These are phyloP conservation scores for Trametes cingulata DNA, from an alignment of 768 basidiomycete species.

Conservation along the genomic window DNA sequence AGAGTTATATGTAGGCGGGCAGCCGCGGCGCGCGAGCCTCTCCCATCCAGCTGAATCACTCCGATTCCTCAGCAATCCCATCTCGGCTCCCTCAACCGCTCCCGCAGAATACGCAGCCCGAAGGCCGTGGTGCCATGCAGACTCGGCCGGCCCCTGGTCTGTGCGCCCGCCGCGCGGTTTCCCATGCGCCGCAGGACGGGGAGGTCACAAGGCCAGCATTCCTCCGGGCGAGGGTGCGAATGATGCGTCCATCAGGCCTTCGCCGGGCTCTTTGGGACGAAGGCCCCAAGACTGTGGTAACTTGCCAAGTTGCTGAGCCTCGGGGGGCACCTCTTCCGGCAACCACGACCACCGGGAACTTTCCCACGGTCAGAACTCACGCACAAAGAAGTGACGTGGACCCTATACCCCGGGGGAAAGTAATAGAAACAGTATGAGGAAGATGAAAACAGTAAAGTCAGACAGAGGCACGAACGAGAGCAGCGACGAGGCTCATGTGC, in stretches of 20 bases:
- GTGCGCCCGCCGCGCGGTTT: not conserved
- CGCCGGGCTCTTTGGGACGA: not conserved
- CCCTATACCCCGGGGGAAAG: too few species aligned
- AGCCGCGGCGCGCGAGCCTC: not conserved
- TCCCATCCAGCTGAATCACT: not conserved
- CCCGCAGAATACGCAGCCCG: not conserved
- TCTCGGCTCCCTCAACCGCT: not conserved
- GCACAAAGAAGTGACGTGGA: too few species aligned
- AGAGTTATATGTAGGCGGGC: not conserved
- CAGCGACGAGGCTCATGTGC: too few species aligned
- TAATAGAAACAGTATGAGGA: too few species aligned
- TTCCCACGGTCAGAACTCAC: too few species aligned
- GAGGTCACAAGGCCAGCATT: constrained; percentile 6
- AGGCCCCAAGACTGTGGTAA: constrained; percentile 1
- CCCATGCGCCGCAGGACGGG: not conserved
- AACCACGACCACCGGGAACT: too few species aligned
- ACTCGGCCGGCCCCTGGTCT: not conserved
- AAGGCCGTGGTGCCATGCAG: not conserved
- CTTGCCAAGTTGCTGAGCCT: not conserved
- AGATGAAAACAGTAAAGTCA: too few species aligned
- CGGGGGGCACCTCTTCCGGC: too few species aligned
- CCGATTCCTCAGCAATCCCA: not conserved
- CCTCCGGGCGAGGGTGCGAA: not conserved
- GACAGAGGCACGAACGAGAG: too few species aligned
- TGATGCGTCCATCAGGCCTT: constrained; percentile 1